Evolutionary conservation across 1,284 basidiomycete genomes (phyloP).

Genomic region (Malassezia psittaci): DNA sequence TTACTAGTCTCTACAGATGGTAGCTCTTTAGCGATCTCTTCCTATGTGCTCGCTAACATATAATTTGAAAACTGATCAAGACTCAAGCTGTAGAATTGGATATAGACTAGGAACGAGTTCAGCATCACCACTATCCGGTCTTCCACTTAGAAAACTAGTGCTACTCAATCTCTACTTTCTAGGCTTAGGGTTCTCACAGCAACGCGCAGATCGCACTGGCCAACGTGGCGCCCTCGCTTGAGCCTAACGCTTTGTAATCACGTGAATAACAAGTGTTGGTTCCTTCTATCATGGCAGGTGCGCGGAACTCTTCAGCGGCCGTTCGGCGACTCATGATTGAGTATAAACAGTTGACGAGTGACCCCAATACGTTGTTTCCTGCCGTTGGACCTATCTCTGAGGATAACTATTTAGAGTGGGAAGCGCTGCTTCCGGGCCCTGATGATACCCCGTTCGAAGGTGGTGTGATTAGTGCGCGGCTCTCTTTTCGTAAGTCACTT

Average conservation of each 20-base stretch:
- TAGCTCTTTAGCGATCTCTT: no score
- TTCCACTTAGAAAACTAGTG: no score
- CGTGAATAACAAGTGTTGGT: constrained; percentile 6
- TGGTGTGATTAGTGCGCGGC: constrained; percentile 82
- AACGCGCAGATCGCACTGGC: no score
- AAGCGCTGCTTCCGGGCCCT: constrained; percentile 88
- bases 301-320: constrained; percentile 25
- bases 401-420: constrained; percentile 95
- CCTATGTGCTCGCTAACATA: no score
- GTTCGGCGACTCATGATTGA: constrained; percentile 46
- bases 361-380: constrained; percentile 42
- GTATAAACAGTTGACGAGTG: constrained; percentile 46
- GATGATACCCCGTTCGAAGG: constrained; percentile 98
- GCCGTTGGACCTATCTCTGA: constrained; percentile 72
- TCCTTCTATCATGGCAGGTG: constrained; percentile 8
- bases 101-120: no score
- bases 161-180: no score
- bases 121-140: no score
- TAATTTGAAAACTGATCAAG: no score
- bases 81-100: no score
- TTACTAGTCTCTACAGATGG: no score
- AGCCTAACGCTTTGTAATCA: neutral
- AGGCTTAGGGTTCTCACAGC: no score
- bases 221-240: no score
- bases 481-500: constrained; percentile 67